Base-by-base conservation (phyloP, 768 basidiomycete species). In the Termitomyces sp. region DNA sequence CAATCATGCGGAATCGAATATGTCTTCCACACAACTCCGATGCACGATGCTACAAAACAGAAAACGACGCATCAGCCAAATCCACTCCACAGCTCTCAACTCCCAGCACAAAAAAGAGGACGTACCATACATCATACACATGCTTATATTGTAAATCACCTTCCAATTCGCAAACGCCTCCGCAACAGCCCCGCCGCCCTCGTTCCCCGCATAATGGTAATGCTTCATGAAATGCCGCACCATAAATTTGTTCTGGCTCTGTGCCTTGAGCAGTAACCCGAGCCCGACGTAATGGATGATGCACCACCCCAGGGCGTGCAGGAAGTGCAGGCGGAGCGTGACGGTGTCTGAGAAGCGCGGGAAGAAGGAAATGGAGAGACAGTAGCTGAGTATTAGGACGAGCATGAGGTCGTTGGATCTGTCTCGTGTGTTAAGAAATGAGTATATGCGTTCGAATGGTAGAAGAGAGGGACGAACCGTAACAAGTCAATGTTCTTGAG, bases 91-190 rank as follows among this genome's bases (percentile, higher is more conserved):
- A 37, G 45, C 5, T n/a, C n/a, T n/a, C 45, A 17, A 44, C 23
- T 23, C 5, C 5, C 25, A 47, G n/a, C 32, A 51, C 12, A 38
- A n/a, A 10, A 41, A 51, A 31, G n/a, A n/a, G 4, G 44, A 68
- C 67, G 19, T 57, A 95, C 95, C 86, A 69, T 95, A 98, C 4
- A 90, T 95, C 95, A 98, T 97, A 70, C 86, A 88, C 79, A 95
- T 78, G 70, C 90, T 94, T 71, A 94, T 70, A 70, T 98, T 98
- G 69, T 95, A 98, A 27, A 92, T 79, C 5, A 79, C 79, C 72
- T 98, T 98, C 95, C 95, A 99, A 70, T 97, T 98, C 27, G 82
- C 79, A 64, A 98, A 99, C 0, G 96, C 93, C 68, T 99, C 97
- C 38, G 86, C 79, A n/a, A 95, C 83, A 0, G 96, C 95, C 45